Evolutionary conservation across 768 basidiomycete species (phyloP).

Genomic region (Termitomyces sp.): DNA sequence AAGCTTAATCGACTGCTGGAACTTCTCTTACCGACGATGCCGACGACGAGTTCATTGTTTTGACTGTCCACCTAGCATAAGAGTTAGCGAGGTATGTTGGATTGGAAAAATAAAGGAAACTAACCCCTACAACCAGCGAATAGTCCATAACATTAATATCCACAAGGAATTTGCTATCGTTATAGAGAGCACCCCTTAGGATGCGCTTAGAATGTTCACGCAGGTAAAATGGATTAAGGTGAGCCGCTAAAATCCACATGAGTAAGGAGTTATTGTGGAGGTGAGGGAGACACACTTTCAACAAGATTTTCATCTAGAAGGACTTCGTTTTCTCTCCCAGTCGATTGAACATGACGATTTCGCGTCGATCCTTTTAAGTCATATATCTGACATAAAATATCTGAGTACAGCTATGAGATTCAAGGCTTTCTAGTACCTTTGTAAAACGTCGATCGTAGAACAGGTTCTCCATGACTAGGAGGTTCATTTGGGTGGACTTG

Average conservation of each 20-base stretch:
- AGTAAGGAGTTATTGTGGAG: not conserved
- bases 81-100: not conserved
- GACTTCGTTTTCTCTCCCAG: conserved; percentile 88
- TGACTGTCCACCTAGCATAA: conserved; percentile 65
- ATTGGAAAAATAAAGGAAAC: conserved; percentile 3
- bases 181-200: conserved; percentile 82
- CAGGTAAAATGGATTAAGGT: conserved; percentile 86
- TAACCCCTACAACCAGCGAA: conserved; percentile 81
- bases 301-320: conserved; percentile 95
- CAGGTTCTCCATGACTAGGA: conserved; percentile 96
- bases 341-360: conserved; percentile 88
- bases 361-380: conserved; percentile 96
- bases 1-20: conserved; percentile 1
- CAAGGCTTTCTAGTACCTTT: conserved; percentile 43
- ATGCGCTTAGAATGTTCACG: conserved; percentile 97
- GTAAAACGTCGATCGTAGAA: conserved; percentile 91
- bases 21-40: conserved; percentile 80
- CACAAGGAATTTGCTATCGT: conserved; percentile 92
- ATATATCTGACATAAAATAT: conserved; percentile 59
- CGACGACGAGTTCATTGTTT: conserved; percentile 88
- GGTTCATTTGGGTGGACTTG: conserved; percentile 87
- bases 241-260: conserved; percentile 53
- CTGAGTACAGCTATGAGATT: not conserved
- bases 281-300: conserved; percentile 51
- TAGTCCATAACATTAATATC: conserved; percentile 98